These are phyloP conservation scores for Xenoacremonium recifei DNA, from an alignment of 2,329 filamentous ascomycete species.

Conservation along the genomic window DNA sequence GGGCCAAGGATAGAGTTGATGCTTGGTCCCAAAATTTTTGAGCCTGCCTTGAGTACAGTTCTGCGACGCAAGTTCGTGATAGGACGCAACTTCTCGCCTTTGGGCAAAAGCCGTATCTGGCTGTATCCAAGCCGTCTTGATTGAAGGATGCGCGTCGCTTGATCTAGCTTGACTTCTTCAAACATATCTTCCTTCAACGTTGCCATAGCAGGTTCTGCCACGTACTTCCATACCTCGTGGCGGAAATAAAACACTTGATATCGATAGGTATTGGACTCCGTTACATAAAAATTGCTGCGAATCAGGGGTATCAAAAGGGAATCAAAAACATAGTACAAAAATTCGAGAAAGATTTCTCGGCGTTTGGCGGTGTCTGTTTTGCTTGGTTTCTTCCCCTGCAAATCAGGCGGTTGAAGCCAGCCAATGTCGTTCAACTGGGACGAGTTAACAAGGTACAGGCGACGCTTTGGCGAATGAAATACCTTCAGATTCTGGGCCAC, in stretches of 20 bases:
- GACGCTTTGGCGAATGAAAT: too few species aligned
- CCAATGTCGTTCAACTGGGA: slow-evolving; percentile 61
- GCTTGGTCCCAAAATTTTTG: slow-evolving; percentile 55
- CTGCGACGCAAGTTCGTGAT: slow-evolving; percentile 83
- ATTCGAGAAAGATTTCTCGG: slow-evolving; percentile 74
- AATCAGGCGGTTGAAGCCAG: slow-evolving; percentile 67
- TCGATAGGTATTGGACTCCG: slow-evolving; percentile 78
- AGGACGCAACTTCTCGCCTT: slow-evolving; percentile 70
- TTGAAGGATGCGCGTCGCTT: slow-evolving; percentile 57
- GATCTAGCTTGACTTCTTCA: slow-evolving; percentile 65
- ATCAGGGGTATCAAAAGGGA: slow-evolving; percentile 86
- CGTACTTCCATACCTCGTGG: slow-evolving; percentile 82
- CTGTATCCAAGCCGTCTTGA: slow-evolving; percentile 71
- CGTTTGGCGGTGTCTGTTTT: slow-evolving; percentile 74
- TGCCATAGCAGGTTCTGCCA: slow-evolving; percentile 71
- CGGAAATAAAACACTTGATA: slow-evolving; percentile 90
- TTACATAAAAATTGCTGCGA: slow-evolving; percentile 88
- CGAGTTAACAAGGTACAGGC: neutral
- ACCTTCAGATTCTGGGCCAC: slow-evolving; percentile 75
- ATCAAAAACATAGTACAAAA: slow-evolving; percentile 91
- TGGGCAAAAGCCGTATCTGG: slow-evolving; percentile 79
- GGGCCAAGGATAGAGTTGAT: slow-evolving; percentile 61
- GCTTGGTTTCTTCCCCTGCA: slow-evolving; percentile 56
- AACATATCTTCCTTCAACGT: slow-evolving; percentile 72
- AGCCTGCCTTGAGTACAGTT: slow-evolving; percentile 53